Percentiles rank a stretch among this genome's conserved stretches.
phyloP scores from a whole-genome alignment of 1,139 yeast species.

The Suhomyces taliae region DNA sequence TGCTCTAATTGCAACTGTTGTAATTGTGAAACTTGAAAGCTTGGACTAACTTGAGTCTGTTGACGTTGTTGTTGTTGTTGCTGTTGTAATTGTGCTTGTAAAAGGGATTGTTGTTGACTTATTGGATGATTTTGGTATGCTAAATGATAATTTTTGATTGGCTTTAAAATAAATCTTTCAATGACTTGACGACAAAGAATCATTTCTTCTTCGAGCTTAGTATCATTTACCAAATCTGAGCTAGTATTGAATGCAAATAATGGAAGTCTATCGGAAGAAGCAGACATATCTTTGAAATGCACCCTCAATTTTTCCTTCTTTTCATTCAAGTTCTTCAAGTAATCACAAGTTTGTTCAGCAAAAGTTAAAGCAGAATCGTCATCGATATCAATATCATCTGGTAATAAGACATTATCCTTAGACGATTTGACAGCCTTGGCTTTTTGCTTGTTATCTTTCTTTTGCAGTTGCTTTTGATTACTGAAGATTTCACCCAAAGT shows the following conservation, averaged over 20 bases:
- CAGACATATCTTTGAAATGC: slow-evolving; percentile 29
- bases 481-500: slow-evolving; percentile 65
- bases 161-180: slow-evolving; percentile 43
- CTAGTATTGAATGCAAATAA: slow-evolving; percentile 38
- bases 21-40: slow-evolving; percentile 21
- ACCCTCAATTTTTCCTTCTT: slow-evolving; percentile 35
- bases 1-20: slow-evolving; percentile 32
- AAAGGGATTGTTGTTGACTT: slow-evolving; percentile 40
- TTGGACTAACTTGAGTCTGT: slow-evolving; percentile 18
- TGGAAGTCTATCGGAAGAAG: slow-evolving; percentile 29
- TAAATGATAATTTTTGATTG: slow-evolving; percentile 48
- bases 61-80: slow-evolving; percentile 20
- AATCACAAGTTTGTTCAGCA: slow-evolving; percentile 37
- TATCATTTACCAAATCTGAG: slow-evolving; percentile 19
- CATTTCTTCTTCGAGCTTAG: slow-evolving; percentile 39
- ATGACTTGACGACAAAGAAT: slow-evolving; percentile 42
- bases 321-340: slow-evolving; percentile 33
- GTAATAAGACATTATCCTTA: slow-evolving; percentile 29
- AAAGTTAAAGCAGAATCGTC: slow-evolving; percentile 38
- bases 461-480: slow-evolving; percentile 37
- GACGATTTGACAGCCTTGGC: slow-evolving; percentile 23
- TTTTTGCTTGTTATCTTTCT: slow-evolving; percentile 32
- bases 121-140: slow-evolving; percentile 50
- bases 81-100: slow-evolving; percentile 23
- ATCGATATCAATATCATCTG: slow-evolving; percentile 45